These are phyloP conservation scores for Spongispora temasekensis DNA, from an alignment of 1,284 basidiomycete genomes.

Conservation along the genomic window DNA sequence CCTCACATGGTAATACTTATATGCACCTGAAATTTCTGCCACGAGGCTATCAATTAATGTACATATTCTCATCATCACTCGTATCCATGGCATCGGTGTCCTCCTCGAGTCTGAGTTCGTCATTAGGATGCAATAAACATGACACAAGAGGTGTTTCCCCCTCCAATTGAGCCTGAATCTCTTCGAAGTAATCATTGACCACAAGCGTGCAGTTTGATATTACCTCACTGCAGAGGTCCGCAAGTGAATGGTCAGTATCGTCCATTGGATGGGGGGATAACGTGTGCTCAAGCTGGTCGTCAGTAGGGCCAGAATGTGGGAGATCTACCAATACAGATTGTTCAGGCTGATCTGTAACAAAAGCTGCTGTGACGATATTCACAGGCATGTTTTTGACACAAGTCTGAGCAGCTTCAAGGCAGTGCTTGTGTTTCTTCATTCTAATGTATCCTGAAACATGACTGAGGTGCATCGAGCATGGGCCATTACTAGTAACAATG, in stretches of 20 bases:
- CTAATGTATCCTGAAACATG: not conserved
- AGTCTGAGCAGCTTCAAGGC: not conserved
- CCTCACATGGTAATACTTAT: not conserved
- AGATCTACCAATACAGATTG: not conserved
- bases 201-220: not conserved
- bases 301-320: not conserved
- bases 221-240: not conserved
- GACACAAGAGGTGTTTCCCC: not conserved
- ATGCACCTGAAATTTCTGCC: not conserved
- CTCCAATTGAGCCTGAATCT: not conserved
- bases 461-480: not conserved
- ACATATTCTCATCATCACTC: not conserved
- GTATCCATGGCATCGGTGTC: not conserved
- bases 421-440: not conserved
- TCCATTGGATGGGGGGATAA: not conserved
- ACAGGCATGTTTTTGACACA: not conserved
- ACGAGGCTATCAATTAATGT: not conserved
- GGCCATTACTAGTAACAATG: not conserved
- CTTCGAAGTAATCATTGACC: not conserved
- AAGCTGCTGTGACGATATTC: not conserved
- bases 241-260: not conserved
- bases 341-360: not conserved
- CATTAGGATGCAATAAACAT: not conserved
- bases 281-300: not conserved
- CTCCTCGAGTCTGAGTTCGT: not conserved